Evolutionary conservation across 2,329 filamentous ascomycete genomes (phyloP).

Genomic region (Periconia macrospinosa): DNA sequence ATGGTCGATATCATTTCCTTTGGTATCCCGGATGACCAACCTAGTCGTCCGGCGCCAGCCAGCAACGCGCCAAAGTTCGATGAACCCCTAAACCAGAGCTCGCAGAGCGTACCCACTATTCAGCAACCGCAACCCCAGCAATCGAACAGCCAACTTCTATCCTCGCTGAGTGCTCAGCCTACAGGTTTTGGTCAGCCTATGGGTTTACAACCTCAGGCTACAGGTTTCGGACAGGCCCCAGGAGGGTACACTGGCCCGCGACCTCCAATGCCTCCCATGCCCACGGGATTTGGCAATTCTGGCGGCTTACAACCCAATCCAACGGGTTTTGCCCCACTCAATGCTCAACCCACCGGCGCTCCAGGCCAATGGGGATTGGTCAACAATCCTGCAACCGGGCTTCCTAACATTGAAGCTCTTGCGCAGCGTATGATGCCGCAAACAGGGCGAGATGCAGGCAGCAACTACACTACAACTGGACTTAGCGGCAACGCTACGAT

Average conservation of each 20-base stretch:
- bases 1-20: constrained; percentile 99
- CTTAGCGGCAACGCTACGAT: constrained; percentile 93
- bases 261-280: constrained; percentile 82
- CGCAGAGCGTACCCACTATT: constrained; percentile 52
- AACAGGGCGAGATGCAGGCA: constrained; percentile 74
- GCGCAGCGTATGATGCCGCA: constrained; percentile 98
- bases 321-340: constrained; percentile 69
- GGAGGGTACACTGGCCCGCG: constrained; percentile 78
- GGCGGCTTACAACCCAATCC: constrained; percentile 59
- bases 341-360: constrained; percentile 89
- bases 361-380: constrained; percentile 99
- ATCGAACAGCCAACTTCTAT: constrained; percentile 66
- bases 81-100: constrained; percentile 54
- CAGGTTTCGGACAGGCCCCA: constrained; percentile 67
- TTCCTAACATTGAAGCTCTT: constrained; percentile 91
- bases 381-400: constrained; percentile 83
- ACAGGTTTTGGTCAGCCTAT: constrained; percentile 64
- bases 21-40: constrained; percentile 74
- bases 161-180: constrained; percentile 57
- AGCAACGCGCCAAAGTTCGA: constrained; percentile 74
- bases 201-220: constrained; percentile 63
- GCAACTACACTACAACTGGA: constrained; percentile 80
- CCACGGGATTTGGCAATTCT: constrained; percentile 48
- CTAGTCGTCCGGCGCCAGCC: constrained; percentile 52
- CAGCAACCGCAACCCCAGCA: constrained; percentile 63